These are phyloP conservation scores for Citrus inodora DNA, from an alignment of 345 rosid species.

Conservation along the genomic window DNA sequence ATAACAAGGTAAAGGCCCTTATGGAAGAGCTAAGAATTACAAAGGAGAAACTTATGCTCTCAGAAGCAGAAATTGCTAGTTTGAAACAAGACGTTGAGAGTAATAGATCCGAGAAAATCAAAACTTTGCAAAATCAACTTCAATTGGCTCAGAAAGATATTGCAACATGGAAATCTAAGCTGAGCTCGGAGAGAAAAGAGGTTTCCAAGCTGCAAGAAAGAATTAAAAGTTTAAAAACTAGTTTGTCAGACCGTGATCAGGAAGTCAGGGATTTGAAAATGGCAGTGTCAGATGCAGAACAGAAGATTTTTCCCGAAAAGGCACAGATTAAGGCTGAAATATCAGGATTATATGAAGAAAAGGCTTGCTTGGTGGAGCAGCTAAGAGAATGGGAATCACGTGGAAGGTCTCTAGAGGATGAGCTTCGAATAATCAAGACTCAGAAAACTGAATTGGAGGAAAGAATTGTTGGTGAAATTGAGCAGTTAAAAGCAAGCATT, in stretches of 20 bases:
- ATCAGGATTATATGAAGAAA: slow-evolving; percentile 47
- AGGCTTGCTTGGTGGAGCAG: slow-evolving; percentile 38
- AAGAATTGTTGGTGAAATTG: slow-evolving; percentile 30
- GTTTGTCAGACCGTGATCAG: slow-evolving; percentile 64
- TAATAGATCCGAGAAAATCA: slow-evolving; percentile 25
- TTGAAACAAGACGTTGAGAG: slow-evolving; percentile 45
- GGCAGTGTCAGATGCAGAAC: slow-evolving; percentile 58
- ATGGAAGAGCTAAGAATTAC: slow-evolving; percentile 54
- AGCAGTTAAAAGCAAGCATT: slow-evolving; percentile 42
- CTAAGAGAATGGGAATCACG: slow-evolving; percentile 60
- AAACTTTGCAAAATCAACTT: slow-evolving; percentile 39
- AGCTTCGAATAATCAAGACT: slow-evolving; percentile 41
- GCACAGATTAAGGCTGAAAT: slow-evolving; percentile 59
- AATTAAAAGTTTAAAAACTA: slow-evolving; percentile 42
- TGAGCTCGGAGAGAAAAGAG: slow-evolving; percentile 49
- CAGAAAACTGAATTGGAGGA: slow-evolving; percentile 44
- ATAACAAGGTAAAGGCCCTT: slow-evolving; percentile 29
- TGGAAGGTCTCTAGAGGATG: slow-evolving; percentile 62
- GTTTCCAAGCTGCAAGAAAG: slow-evolving; percentile 60
- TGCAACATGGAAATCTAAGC: slow-evolving; percentile 41
- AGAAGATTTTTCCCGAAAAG: slow-evolving; percentile 64
- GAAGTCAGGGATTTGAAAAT: slow-evolving; percentile 57
- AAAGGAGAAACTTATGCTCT: slow-evolving; percentile 51
- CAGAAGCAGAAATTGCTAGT: slow-evolving; percentile 47
- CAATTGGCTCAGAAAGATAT: slow-evolving; percentile 51